Base-by-base conservation (phyloP, 2,329 filamentous ascomycete species). In the Aspergillus candidus region DNA sequence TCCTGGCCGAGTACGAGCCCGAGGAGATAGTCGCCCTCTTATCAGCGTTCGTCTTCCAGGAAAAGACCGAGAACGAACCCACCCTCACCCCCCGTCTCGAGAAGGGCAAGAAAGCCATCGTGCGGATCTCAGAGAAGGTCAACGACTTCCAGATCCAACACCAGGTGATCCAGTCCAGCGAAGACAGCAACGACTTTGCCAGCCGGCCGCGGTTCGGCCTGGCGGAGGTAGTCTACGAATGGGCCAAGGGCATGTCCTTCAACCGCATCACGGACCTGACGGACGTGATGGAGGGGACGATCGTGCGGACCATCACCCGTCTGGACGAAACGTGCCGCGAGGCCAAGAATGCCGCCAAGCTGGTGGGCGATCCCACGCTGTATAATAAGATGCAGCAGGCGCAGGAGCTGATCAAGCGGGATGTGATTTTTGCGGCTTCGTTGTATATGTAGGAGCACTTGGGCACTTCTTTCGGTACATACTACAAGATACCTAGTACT, bases 141-240 rank as follows among this genome's bases (percentile, higher is more conserved):
- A 96, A 96, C 63, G 78, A 83, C 32, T 83, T 91, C 41, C 93
- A 98, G 71, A 89, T 87, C 11, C 73, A 86, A 48, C 84, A 94
- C 60, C 93, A 98, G 69, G 91, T 98, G 27, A 91, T 97, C 46
- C 80, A 94, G 46, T 87, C 86, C 0, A 78, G 84, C 1, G 91
- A 97, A 43, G 91, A 96, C 62, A 85, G 84, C 46, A 95, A 94
- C 58, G 91, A 97, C 66, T 96, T 96, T 60, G 85, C 87, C 31
- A 88, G 82, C 47, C 78, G 84, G 43, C 88, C 90, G 2, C 79
- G 91, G 8, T 98, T 98, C 62, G 93, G 91, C 1, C 78, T 98
- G 44, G 89, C 95, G 63, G 93, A 98, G 67, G 93, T 98, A 0
- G 94, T 98, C 30, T 96, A 97, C 64, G 93, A 98, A 67, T 98